Percentiles rank a stretch among this genome's conserved stretches.
Evolutionary conservation across 2,329 filamentous ascomycete species (phyloP).

Genomic region (Aspergillus alliaceus): DNA sequence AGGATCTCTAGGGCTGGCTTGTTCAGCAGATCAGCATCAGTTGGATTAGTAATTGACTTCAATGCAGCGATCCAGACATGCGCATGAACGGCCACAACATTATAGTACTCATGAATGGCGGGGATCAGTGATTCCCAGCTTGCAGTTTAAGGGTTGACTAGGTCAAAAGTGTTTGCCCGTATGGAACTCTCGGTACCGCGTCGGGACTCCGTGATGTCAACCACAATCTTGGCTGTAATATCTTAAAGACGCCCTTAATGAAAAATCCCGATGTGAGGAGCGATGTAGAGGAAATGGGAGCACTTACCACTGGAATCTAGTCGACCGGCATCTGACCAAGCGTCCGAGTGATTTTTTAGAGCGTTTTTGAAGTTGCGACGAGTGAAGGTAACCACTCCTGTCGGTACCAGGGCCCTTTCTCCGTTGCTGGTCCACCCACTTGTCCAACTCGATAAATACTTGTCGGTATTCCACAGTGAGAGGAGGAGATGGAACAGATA

Average conservation of each 20-base stretch:
- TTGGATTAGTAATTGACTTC: not conserved
- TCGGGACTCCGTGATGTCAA: not conserved
- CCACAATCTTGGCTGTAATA: not conserved
- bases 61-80: not conserved
- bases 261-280: not conserved
- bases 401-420: conserved; percentile 55
- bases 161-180: not conserved
- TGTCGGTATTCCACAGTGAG: conserved; percentile 17
- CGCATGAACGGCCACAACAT: not conserved
- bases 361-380: conserved; percentile 52
- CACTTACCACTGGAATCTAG: conserved; percentile 38
- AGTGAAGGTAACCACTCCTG: conserved; percentile 48
- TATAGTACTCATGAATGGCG: not conserved
- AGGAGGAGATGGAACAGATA: conserved; percentile 39
- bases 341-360: conserved; percentile 48
- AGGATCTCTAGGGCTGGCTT: not conserved
- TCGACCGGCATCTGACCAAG: conserved; percentile 50
- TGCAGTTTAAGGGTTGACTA: not conserved
- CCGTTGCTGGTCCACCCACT: conserved; percentile 29
- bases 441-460: conserved; percentile 36
- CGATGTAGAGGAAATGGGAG: not conserved
- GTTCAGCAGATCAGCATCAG: not conserved
- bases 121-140: not conserved
- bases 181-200: not conserved
- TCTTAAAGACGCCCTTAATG: not conserved